Percentiles rank a stretch among this genome's conserved stretches.
Conservation (phyloP, 306 rosid genomes). For the Trifolium subterraneum region DNA sequence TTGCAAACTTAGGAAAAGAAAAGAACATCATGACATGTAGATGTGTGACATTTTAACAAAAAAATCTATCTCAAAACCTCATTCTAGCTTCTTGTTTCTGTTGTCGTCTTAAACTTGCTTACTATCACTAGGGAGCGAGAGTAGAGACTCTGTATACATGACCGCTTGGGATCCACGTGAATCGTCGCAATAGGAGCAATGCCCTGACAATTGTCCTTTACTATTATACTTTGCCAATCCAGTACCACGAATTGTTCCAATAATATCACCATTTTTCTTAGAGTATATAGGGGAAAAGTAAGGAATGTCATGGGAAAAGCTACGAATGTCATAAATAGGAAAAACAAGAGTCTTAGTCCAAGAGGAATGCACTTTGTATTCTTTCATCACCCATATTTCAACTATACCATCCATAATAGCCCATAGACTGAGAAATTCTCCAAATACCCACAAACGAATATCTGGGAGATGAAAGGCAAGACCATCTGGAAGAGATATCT, state of each 20-base stretch:
- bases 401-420: not conserved
- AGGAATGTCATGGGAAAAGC: too few relatives aligned
- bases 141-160: conserved; percentile 34
- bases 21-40: too few relatives aligned
- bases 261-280: conserved; percentile 30
- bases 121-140: conserved; percentile 39
- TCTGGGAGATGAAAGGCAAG: not conserved
- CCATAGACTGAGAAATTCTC: conserved; percentile 10
- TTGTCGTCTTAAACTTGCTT: too few relatives aligned
- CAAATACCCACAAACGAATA: conserved; percentile 6
- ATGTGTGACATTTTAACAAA: too few relatives aligned
- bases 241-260: not conserved
- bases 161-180: not conserved
- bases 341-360: conserved; percentile 37
- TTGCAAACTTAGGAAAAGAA: too few relatives aligned
- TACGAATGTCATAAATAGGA: too few relatives aligned
- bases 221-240: conserved; percentile 25
- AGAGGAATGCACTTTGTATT: conserved; percentile 36
- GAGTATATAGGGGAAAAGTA: conserved; percentile 8
- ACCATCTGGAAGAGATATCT: conserved; percentile 4
- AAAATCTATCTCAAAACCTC: too few relatives aligned
- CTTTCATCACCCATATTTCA: conserved; percentile 41
- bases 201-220: conserved; percentile 14
- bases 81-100: not conserved
- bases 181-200: not conserved